phyloP scores from a whole-genome alignment of 148 eudicot genomes.

The Diospyros kaki region DNA sequence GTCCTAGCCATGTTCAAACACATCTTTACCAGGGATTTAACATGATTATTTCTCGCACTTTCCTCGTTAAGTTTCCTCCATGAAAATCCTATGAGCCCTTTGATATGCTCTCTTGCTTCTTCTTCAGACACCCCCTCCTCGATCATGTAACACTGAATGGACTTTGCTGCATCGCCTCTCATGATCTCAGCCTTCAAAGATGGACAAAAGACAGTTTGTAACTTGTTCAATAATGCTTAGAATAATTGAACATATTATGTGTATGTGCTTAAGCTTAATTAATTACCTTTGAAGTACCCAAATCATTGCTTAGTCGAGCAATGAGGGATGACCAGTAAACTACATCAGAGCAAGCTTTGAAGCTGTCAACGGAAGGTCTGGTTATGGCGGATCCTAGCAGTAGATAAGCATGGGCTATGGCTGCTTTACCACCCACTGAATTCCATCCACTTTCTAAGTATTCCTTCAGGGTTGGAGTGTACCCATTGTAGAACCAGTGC shows the following conservation, averaged over 20 bases:
- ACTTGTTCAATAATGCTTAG: too few species aligned
- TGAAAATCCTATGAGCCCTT: not conserved
- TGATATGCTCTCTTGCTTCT: constrained; percentile 12
- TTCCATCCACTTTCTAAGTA: constrained; percentile 10
- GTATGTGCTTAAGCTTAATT: too few species aligned
- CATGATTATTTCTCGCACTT: not conserved
- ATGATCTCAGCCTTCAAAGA: constrained; percentile 13
- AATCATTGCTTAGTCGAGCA: constrained; percentile 11
- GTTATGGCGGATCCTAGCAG: not conserved
- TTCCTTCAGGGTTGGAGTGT: constrained; percentile 6
- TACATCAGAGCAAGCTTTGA: not conserved
- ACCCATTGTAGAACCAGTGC: constrained; percentile 9
- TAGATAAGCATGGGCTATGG: constrained; percentile 11
- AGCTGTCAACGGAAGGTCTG: not conserved
- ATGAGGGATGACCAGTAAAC: constrained; percentile 17
- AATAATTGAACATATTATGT: too few species aligned
- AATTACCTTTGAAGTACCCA: constrained; percentile 18
- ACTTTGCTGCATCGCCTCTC: constrained; percentile 23
- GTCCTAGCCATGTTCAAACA: constrained; percentile 23
- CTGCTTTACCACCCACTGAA: constrained; percentile 18
- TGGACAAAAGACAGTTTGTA: too few species aligned
- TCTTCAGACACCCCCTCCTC: not conserved
- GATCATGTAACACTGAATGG: constrained; percentile 12
- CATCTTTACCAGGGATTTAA: not conserved
- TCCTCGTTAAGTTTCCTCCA: constrained; percentile 17